Percentiles rank a stretch among this genome's conserved stretches.
Evolutionary conservation across 306 rosid species (phyloP).

Genomic region (Medicago lupulina): DNA sequence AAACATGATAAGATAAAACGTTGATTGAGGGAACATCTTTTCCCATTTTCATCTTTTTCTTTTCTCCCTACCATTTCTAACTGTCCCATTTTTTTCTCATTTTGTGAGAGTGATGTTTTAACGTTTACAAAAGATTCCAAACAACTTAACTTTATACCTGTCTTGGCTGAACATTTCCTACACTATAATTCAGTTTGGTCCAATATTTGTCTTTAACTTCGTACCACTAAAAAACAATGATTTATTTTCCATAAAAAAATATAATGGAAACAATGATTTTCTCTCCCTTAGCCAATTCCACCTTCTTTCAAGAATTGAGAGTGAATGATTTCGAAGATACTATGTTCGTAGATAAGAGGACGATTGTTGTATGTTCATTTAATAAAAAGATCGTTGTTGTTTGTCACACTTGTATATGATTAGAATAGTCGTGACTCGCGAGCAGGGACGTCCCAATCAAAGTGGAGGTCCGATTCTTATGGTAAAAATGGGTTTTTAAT

Average conservation of each 20-base stretch:
- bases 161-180: conserved; percentile 35
- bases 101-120: conserved; percentile 44
- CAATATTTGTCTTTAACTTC: conserved; percentile 35
- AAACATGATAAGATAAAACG: conserved; percentile 38
- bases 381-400: too few species aligned
- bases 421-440: too few species aligned
- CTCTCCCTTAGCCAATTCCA: neutral
- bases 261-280: neutral
- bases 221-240: conserved; percentile 35
- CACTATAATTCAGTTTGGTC: conserved; percentile 49
- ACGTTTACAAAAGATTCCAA: conserved; percentile 47
- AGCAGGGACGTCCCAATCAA: too few species aligned
- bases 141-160: conserved; percentile 39
- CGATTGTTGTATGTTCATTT: too few species aligned
- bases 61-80: neutral
- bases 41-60: conserved; percentile 45
- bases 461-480: too few species aligned
- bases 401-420: too few species aligned
- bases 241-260: neutral
- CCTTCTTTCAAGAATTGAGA: neutral
- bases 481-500: too few species aligned
- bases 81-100: conserved; percentile 29
- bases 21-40: conserved; percentile 55
- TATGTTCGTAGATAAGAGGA: too few species aligned
- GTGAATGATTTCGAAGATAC: too few species aligned